These are phyloP conservation scores for Tephrocybe rancida DNA, from an alignment of 768 basidiomycete species.

Conservation along the genomic window DNA sequence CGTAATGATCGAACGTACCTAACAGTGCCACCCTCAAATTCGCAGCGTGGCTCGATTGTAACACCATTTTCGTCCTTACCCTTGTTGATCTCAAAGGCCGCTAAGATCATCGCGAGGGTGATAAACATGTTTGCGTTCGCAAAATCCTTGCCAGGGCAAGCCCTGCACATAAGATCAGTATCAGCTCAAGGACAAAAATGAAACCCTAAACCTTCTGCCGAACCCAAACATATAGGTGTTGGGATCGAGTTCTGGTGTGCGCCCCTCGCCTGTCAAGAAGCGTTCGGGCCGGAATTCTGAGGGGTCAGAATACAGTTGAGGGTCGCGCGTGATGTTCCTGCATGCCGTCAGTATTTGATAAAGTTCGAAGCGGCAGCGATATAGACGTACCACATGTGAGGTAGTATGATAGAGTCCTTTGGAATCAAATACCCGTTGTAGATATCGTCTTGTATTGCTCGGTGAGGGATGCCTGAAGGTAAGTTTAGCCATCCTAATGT, in stretches of 20 bases:
- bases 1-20: constrained; percentile 4
- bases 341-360: neutral
- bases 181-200: neutral
- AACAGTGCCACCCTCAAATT: constrained; percentile 24
- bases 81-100: constrained; percentile 27
- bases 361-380: neutral
- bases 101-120: constrained; percentile 25
- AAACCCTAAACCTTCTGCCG: constrained; percentile 36
- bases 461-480: constrained; percentile 14
- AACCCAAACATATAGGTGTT: constrained; percentile 46
- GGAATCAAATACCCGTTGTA: constrained; percentile 20
- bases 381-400: constrained; percentile 15
- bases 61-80: constrained; percentile 22
- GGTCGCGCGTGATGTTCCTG: constrained; percentile 28
- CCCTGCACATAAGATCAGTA: constrained; percentile 1
- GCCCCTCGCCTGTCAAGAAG: constrained; percentile 26
- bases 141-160: constrained; percentile 31
- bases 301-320: constrained; percentile 22
- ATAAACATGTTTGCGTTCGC: constrained; percentile 30
- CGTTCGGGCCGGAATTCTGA: constrained; percentile 37
- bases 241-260: constrained; percentile 34
- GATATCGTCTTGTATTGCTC: constrained; percentile 12
- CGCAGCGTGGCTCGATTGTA: constrained; percentile 32
- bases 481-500: neutral
- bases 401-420: constrained; percentile 14